Base-by-base conservation (phyloP, 768 basidiomycete species). In the Naganishia friedmannii region DNA sequence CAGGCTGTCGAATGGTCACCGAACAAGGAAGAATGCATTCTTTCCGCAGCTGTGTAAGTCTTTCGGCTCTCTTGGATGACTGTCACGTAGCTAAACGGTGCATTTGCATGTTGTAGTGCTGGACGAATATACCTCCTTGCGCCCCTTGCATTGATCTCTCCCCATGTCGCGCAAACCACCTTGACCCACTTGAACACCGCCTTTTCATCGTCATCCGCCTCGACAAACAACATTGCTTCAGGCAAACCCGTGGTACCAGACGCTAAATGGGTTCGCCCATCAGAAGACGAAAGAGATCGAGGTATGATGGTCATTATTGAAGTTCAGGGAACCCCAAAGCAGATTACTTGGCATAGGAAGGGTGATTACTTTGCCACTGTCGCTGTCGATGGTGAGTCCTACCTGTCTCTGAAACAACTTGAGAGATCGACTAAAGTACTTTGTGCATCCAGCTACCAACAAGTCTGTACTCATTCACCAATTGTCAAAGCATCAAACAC, bases 361-460 rank as follows among this genome's bases (percentile, higher is more conserved):
- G 96, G 96, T 58, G 96, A 99, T 80, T 99, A 99, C 77, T 84
- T 99, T 73, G 89, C 95, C 55, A 91, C 91, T 58, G 93, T 98
- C 70, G 90, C 82, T 1, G 73, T 74, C 26, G 80, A 82, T 37
- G 83, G 95, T 97, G 79, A 82, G 93, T 88, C 26, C 12, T 15
- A 31, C 45, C 15, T 39, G 32, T 65, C 60, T 29, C 12, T 37
- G 12, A 21, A 39, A 34, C 32, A 29, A 9, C 19, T 32, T 21
- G 37, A 65, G 19, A 8, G 9, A 21, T 42, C 19, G 23, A 26
- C 51, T 70, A 53, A 73, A 45, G 34, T 28, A 10, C 48, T n/a
- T 39, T 53, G 71, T 65, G 54, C 58, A 5, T 12, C 42, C 84
- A 73, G 90, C 88, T 60, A 85, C 85, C 39, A 90, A 92, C 78